These are phyloP conservation scores for Symbiodinium pilosum DNA, from an alignment of 73 alveolate species.

Conservation along the genomic window DNA sequence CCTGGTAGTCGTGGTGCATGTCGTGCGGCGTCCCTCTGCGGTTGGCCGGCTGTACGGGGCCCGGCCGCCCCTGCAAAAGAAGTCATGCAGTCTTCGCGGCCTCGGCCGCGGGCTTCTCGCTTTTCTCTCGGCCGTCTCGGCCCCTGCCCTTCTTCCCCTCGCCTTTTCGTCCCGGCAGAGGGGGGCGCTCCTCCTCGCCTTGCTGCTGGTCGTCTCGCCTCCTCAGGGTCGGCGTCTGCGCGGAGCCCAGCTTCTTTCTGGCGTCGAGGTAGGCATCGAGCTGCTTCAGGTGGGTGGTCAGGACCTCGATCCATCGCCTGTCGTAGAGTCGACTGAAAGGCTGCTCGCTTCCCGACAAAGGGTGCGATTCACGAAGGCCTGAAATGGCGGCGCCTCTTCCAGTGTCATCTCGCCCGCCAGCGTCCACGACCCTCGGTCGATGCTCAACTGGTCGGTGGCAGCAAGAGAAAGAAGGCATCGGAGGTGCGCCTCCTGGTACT, in stretches of 20 bases:
- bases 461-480: neutral
- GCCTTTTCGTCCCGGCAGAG: too few relatives aligned
- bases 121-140: too few relatives aligned
- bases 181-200: too few relatives aligned
- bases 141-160: too few relatives aligned
- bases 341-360: neutral
- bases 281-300: neutral
- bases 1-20: too few relatives aligned
- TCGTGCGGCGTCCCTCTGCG: neutral
- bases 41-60: neutral
- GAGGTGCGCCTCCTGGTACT: neutral
- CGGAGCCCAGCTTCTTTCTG: neutral
- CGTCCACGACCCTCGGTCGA: constrained; percentile 14
- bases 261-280: neutral
- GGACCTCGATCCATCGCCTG: neutral
- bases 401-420: neutral
- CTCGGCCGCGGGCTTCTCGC: neutral
- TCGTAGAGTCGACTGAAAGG: neutral
- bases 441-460: neutral
- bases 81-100: neutral
- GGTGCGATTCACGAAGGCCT: neutral
- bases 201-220: too few relatives aligned
- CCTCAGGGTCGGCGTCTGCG: too few relatives aligned
- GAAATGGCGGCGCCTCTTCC: constrained; percentile 14
- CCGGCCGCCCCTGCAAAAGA: neutral